phyloP scores from a whole-genome alignment of 176 grass and related monocot species.

The Triticum dicoccoides region DNA sequence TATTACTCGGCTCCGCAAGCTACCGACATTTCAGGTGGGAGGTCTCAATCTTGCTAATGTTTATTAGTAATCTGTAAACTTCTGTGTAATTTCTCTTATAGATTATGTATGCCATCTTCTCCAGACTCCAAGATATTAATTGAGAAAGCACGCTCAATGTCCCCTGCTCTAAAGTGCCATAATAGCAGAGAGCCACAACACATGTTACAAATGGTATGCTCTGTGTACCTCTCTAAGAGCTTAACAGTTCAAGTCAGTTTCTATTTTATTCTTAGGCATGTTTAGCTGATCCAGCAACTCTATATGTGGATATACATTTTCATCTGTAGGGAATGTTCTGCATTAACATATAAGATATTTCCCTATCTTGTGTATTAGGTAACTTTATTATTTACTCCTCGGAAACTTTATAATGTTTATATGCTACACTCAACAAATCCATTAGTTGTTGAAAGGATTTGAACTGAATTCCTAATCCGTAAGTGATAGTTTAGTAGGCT shows the following conservation, averaged over 20 bases:
- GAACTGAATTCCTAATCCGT: background rate
- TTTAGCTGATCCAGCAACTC: background rate
- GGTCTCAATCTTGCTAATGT: background rate
- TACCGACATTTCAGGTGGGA: constrained; percentile 49
- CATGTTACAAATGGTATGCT: constrained; percentile 73
- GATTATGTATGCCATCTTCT: constrained; percentile 8
- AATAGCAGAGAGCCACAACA: constrained; percentile 58
- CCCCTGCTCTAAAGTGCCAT: constrained; percentile 50
- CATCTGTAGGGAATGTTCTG: background rate
- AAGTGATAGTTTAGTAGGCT: background rate
- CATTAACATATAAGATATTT: background rate
- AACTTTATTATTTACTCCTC: background rate
- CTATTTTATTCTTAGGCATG: background rate
- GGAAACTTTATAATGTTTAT: background rate
- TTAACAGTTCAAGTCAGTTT: background rate
- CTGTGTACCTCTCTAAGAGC: background rate
- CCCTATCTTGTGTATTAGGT: background rate
- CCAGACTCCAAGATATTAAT: constrained; percentile 66
- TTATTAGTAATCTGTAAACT: background rate
- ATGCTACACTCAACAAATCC: background rate
- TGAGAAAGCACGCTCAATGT: constrained; percentile 63
- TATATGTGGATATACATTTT: background rate
- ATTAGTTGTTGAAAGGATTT: background rate
- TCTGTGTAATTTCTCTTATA: background rate
- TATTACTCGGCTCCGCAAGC: constrained; percentile 41